Evolutionary conservation across 2,329 filamentous ascomycete species (phyloP), one percentile per base, ranked within the genome.

Genomic region (Ceratocystis variospora): DNA sequence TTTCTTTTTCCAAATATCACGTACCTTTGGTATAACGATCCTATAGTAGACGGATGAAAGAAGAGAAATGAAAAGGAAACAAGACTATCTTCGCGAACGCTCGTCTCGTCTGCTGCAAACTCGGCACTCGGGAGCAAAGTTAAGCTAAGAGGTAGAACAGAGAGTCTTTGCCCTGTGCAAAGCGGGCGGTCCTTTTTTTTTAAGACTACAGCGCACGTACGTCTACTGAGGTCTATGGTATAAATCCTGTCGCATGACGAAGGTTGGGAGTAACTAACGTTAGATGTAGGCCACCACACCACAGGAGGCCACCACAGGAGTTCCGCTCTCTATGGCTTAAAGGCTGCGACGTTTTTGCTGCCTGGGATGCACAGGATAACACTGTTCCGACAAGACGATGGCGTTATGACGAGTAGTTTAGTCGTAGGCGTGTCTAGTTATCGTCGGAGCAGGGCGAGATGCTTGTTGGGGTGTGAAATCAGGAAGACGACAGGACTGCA

Each of bases 201-300:
- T n/a, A 28, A 59, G 55, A 59, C 55, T 59, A 25, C 55, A 59
- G 55, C 8, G 55, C 55, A 59, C 55, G 55, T 59, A 59, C 28
- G 17, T 59, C 55, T 59, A 59, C 28, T 59, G 55, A 33, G 55
- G 55, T 37, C 55, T 59, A 59, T 59, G 55, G 55, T 59, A 19
- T 59, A 59, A 5, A 59, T 59, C 33, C 19, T 59, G 55, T 59
- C 15, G 28, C 55, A 59, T 59, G 55, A 59, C 55, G 55, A 59
- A 59, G n/a, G 55, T 33, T 7, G 55, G n/a, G 28, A 37, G 5
- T 28, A 28, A 28, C 22, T 4, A 7, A 37, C 7, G 55, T 33
- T 33, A 1, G 55, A 25, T 37, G 55, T 19, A 33, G 55, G 55
- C 55, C 53, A 33, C 53, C 15, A 37, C 0, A 37, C 53, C 15